A percentile compares a stretch with the other conserved stretches of the same genome.
Conservation (phyloP, 768 basidiomycete species). For the Harrya chromipes region DNA sequence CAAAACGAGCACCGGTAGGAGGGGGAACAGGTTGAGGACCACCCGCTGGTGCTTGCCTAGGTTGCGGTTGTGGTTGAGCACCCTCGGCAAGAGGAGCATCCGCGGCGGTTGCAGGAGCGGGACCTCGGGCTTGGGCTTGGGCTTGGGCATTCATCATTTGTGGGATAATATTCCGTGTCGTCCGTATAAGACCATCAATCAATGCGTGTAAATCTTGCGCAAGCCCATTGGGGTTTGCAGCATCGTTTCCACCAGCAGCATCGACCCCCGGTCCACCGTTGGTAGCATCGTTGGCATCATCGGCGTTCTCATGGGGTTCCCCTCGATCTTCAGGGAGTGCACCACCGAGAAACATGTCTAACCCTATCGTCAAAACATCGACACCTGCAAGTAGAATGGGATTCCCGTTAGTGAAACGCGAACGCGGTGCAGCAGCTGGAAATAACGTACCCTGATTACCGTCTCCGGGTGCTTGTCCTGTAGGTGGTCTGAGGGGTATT, state of each 20-base stretch:
- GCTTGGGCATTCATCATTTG: constrained; percentile 18
- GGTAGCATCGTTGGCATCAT: neutral
- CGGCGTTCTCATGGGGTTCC: constrained; percentile 9
- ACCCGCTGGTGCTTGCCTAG: neutral
- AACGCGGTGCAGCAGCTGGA: neutral
- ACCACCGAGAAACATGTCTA: constrained; percentile 37
- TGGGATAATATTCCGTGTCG: constrained; percentile 26
- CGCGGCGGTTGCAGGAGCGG: neutral
- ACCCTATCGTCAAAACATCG: constrained; percentile 37
- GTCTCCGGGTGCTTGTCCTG: constrained; percentile 9
- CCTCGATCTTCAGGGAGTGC: constrained; percentile 11
- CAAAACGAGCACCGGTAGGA: constrained; percentile 9
- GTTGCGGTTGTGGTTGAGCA: constrained; percentile 10
- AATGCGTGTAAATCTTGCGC: constrained; percentile 25
- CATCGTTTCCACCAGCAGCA: constrained; percentile 17
- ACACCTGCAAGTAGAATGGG: constrained; percentile 9
- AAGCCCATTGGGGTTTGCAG: constrained; percentile 16
- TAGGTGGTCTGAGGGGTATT: constrained; percentile 19
- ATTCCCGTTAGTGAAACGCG: constrained; percentile 19
- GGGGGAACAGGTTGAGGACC: constrained; percentile 5
- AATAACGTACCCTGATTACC: constrained; percentile 19
- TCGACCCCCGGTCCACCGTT: constrained; percentile 1
- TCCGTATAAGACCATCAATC: constrained; percentile 26
- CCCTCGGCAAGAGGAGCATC: neutral
- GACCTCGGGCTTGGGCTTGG: neutral